Conservation (phyloP, 2,329 filamentous ascomycete genomes). For the Metarhizium album region DNA sequence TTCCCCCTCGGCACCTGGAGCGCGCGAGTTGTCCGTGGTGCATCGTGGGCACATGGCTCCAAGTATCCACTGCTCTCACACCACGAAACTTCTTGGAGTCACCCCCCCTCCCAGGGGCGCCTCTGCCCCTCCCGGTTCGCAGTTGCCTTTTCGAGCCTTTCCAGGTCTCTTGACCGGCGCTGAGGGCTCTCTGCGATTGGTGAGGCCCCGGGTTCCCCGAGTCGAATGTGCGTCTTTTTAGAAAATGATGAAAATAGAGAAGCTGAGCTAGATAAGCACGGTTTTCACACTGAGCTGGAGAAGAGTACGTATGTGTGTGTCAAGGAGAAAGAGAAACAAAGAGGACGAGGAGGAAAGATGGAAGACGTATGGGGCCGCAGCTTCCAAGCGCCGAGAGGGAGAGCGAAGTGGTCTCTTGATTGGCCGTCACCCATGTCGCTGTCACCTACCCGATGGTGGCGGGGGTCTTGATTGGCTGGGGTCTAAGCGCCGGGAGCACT, state of each 20-base stretch:
- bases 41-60: background rate
- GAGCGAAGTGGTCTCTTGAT: conserved; percentile 11
- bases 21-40: background rate
- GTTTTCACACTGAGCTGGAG: background rate
- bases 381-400: conserved; percentile 24
- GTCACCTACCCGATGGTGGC: conserved; percentile 21
- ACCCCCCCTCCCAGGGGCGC: background rate
- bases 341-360: background rate
- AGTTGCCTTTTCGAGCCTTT: background rate
- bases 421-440: conserved; percentile 16
- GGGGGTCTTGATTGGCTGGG: conserved; percentile 21
- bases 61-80: background rate
- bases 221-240: conserved; percentile 5
- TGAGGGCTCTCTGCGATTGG: background rate
- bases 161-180: background rate
- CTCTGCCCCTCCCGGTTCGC: background rate
- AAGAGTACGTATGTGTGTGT: background rate
- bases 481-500: conserved; percentile 21
- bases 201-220: conserved; percentile 16
- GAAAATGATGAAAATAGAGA: too few species aligned
- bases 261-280: conserved; percentile 2
- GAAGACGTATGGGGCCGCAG: conserved; percentile 3
- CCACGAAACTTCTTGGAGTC: background rate
- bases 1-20: too few species aligned
- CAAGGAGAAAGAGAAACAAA: background rate